Evolutionary conservation across 208 protist genomes (phyloP).

Genomic region (Wallacemonas rigidus): DNA sequence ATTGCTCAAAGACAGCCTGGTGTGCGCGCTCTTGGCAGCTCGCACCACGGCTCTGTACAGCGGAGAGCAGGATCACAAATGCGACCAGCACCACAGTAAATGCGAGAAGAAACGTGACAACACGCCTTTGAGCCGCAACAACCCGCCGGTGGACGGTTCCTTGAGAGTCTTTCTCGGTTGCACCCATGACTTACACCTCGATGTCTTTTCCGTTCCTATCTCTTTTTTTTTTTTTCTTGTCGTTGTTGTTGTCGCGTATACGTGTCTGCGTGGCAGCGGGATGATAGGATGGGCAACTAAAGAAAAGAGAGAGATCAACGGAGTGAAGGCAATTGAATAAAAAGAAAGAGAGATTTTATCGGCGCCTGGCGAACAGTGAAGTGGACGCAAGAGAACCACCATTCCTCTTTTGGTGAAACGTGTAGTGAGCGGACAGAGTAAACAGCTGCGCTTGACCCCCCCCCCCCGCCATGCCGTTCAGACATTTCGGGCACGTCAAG

Average conservation of each 20-base stretch:
- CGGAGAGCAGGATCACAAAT: constrained; percentile 59
- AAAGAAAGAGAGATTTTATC: background rate
- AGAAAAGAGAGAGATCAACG: constrained; percentile 10
- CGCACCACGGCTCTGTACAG: constrained; percentile 56
- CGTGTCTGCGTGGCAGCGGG: no score
- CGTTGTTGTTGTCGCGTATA: no score
- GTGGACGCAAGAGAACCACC: no score
- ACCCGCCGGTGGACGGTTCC: constrained; percentile 38
- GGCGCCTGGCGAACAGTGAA: no score
- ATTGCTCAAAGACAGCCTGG: constrained; percentile 40
- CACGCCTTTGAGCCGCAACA: constrained; percentile 50
- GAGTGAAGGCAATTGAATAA: background rate
- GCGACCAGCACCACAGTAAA: constrained; percentile 68
- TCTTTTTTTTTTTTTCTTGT: no score
- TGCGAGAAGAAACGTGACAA: constrained; percentile 69
- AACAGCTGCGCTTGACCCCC: no score
- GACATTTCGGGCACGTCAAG: no score
- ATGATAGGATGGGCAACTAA: background rate
- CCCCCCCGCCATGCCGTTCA: no score
- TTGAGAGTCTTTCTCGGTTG: constrained; percentile 7
- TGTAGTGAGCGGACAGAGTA: no score
- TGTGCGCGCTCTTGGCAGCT: constrained; percentile 74
- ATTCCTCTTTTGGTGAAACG: no score
- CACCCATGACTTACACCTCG: background rate
- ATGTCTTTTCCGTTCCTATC: no score